A percentile compares a stretch with the other conserved stretches of the same genome.
Conservation (phyloP, 1,139 yeast species). For the Yamadazyma sp. region DNA sequence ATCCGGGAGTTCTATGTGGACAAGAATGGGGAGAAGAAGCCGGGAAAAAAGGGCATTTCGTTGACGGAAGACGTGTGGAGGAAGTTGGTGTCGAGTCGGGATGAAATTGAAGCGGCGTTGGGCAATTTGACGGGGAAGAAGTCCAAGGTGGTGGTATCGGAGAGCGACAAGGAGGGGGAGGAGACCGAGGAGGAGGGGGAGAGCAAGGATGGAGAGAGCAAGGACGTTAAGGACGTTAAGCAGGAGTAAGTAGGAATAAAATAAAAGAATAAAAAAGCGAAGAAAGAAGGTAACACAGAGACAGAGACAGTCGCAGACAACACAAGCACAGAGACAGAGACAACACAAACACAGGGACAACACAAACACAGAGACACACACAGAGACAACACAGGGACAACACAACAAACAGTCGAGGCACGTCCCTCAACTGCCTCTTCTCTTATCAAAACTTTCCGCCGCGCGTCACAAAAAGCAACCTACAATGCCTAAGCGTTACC, state of each 20-base stretch:
- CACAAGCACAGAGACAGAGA: neutral
- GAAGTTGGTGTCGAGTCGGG: conserved; percentile 49
- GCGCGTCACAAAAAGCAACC: neutral
- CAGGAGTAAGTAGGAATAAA: too few relatives aligned
- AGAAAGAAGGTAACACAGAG: conserved; percentile 2
- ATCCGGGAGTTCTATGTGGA: conserved; percentile 79
- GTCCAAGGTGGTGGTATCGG: conserved; percentile 8
- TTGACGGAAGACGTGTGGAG: conserved; percentile 71
- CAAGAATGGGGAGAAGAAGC: conserved; percentile 58
- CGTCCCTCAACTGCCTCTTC: neutral
- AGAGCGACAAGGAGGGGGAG: too few relatives aligned
- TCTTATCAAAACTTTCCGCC: neutral
- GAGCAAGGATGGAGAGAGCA: neutral
- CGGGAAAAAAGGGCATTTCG: conserved; percentile 86
- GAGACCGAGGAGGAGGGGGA: neutral
- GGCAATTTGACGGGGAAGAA: conserved; percentile 39
- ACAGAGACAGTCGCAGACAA: neutral
- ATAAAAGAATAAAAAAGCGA: conserved; percentile 5
- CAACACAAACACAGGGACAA: too few relatives aligned
- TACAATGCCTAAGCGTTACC: neutral
- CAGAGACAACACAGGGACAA: too few relatives aligned
- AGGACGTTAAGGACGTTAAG: conserved; percentile 1
- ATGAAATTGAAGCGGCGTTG: conserved; percentile 62
- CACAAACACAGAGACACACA: too few relatives aligned
- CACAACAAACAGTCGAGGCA: too few relatives aligned